phyloP scores from a whole-genome alignment of 495 filamentous ascomycete genomes.

The Podospora conica region DNA sequence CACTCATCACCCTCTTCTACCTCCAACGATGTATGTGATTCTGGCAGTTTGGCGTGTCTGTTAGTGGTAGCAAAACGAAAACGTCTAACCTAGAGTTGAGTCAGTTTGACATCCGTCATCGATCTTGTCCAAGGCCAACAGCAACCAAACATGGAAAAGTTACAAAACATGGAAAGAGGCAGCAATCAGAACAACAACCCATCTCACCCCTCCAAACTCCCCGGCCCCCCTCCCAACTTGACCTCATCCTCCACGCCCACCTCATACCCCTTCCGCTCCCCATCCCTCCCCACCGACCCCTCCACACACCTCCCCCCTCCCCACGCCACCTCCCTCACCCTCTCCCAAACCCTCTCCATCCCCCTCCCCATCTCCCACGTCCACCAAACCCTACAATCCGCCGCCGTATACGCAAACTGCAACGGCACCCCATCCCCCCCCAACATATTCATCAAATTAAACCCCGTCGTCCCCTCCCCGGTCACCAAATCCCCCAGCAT shows the following conservation, averaged over 20 bases:
- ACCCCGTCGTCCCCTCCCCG: neutral
- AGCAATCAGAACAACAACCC: neutral
- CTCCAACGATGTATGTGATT: too few species aligned
- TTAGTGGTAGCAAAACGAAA: too few species aligned
- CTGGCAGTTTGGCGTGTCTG: too few species aligned
- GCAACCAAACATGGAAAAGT: too few species aligned
- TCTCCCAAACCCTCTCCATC: constrained; percentile 43
- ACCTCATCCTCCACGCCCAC: neutral
- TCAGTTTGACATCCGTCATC: too few species aligned
- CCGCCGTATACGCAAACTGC: constrained; percentile 49
- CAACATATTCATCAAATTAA: neutral
- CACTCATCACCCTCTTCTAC: too few species aligned
- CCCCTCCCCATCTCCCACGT: constrained; percentile 46
- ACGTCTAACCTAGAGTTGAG: too few species aligned
- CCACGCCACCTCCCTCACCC: constrained; percentile 34
- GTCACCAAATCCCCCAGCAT: neutral
- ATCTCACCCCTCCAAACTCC: neutral
- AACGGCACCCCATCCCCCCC: constrained; percentile 31
- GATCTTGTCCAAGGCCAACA: too few species aligned
- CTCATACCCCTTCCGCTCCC: constrained; percentile 6
- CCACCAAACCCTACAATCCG: constrained; percentile 51
- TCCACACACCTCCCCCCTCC: constrained; percentile 11
- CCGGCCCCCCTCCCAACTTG: neutral
- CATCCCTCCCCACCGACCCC: constrained; percentile 6
- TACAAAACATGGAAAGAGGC: too few species aligned